Conservation (phyloP, 768 basidiomycete species). For the Auricularia auricula-judae region DNA sequence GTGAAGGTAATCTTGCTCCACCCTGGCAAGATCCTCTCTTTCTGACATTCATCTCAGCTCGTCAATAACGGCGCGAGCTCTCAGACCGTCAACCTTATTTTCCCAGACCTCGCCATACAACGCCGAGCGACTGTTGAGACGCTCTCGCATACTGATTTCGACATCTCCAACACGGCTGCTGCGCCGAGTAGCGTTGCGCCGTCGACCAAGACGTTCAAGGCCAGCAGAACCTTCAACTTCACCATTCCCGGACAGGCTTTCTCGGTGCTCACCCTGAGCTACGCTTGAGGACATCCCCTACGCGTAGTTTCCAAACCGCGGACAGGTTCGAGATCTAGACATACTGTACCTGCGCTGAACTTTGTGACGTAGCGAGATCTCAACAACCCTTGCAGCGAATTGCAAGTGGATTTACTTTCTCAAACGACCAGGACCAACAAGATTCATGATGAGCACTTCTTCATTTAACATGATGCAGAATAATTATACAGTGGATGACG, state of each 20-base stretch:
- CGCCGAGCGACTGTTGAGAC: constrained; percentile 39
- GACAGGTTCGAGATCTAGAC: too few relatives aligned
- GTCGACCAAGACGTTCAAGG: constrained; percentile 18
- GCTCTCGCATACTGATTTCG: constrained; percentile 35
- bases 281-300: neutral
- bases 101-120: constrained; percentile 20
- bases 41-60: neutral
- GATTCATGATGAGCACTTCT: neutral
- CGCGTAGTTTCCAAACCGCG: too few relatives aligned
- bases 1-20: constrained; percentile 38
- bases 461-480: neutral
- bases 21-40: neutral
- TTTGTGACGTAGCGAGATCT: too few relatives aligned
- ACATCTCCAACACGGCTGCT: constrained; percentile 46
- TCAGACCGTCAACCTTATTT: neutral
- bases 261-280: neutral
- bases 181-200: constrained; percentile 40
- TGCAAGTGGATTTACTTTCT: neutral
- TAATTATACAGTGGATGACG: neutral
- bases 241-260: constrained; percentile 36
- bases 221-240: constrained; percentile 17
- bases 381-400: too few relatives aligned
- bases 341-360: too few relatives aligned
- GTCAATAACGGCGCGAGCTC: neutral
- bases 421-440: neutral